phyloP scores from a whole-genome alignment of 805 yeast species.

The Candida wancherniae region DNA sequence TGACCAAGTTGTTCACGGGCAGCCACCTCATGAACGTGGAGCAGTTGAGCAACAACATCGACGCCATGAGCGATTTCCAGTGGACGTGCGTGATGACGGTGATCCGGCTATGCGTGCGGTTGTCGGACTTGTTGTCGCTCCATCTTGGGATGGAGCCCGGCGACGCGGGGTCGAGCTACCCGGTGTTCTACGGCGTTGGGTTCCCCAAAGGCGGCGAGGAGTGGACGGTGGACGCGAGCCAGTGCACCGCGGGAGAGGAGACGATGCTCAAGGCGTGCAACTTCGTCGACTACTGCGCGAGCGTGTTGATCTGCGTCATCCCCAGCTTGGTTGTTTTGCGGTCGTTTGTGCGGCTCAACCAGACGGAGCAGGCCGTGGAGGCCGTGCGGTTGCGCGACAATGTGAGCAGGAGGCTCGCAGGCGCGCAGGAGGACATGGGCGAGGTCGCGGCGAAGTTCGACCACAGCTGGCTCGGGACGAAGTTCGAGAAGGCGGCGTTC shows the following conservation, averaged over 20 bases:
- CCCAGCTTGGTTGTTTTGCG: slow-evolving; percentile 19
- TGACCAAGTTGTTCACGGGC: slow-evolving; percentile 18
- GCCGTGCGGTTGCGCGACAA: too few species aligned
- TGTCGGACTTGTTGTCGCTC: slow-evolving; percentile 25
- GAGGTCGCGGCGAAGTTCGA: slow-evolving; percentile 2
- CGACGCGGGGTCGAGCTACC: background rate
- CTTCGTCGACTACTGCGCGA: slow-evolving; percentile 13
- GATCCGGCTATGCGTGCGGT: slow-evolving; percentile 16
- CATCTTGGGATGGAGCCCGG: slow-evolving; percentile 5
- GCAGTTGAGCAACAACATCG: slow-evolving; percentile 14
- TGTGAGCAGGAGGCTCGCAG: too few species aligned
- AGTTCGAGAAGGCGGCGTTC: slow-evolving; percentile 6
- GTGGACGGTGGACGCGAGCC: background rate
- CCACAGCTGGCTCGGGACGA: slow-evolving; percentile 4
- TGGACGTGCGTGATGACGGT: slow-evolving; percentile 29
- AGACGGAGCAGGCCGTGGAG: too few species aligned
- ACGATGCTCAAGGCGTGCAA: slow-evolving; percentile 20
- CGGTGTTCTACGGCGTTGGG: slow-evolving; percentile 4
- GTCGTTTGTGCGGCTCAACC: slow-evolving; percentile 8
- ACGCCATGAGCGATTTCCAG: slow-evolving; percentile 15
- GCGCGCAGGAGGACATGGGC: too few species aligned
- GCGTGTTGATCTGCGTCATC: slow-evolving; percentile 15
- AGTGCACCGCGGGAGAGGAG: slow-evolving; percentile 8
- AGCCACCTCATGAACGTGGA: slow-evolving; percentile 20
- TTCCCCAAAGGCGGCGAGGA: too few species aligned